Evolutionary conservation across 2,329 filamentous ascomycete species (phyloP).

Genomic region (Aspergillus amoenus): DNA sequence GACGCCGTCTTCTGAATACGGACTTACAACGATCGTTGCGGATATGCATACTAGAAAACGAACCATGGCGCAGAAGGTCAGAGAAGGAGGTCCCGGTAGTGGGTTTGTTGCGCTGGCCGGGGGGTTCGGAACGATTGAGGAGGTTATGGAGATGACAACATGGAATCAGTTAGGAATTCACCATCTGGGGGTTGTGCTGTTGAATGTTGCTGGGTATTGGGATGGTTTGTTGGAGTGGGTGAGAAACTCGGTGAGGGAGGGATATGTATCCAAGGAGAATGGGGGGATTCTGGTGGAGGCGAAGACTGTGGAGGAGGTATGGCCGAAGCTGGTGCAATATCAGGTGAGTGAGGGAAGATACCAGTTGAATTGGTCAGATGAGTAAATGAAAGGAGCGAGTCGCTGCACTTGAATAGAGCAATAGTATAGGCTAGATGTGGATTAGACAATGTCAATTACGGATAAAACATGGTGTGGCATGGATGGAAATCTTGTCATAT

Average conservation of each 20-base stretch:
- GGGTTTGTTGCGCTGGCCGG: constrained; percentile 88
- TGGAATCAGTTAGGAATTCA: constrained; percentile 99
- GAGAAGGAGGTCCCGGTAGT: constrained; percentile 74
- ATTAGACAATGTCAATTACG: not conserved
- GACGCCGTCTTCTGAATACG: constrained; percentile 56
- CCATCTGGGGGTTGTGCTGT: constrained; percentile 71
- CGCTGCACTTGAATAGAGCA: not conserved
- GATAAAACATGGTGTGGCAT: not conserved
- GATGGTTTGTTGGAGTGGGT: constrained; percentile 84
- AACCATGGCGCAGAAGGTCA: constrained; percentile 86
- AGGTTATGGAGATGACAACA: constrained; percentile 87
- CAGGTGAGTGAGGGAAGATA: constrained; percentile 71
- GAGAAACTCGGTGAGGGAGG: constrained; percentile 68
- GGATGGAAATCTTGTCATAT: constrained; percentile 5
- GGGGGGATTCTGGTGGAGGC: constrained; percentile 77
- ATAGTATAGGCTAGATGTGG: not conserved
- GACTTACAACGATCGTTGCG: constrained; percentile 80
- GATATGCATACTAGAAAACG: constrained; percentile 98
- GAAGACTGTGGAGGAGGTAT: constrained; percentile 67
- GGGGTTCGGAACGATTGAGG: constrained; percentile 93
- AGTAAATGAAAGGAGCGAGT: constrained; percentile 43
- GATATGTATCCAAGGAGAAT: constrained; percentile 73
- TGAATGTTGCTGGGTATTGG: constrained; percentile 91
- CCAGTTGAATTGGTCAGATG: constrained; percentile 76
- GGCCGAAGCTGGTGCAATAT: constrained; percentile 71